Evolutionary conservation across 2,329 filamentous ascomycete genomes (phyloP), one percentile per base, ranked within the genome.

Genomic region (Chaetomiaceae sp.): DNA sequence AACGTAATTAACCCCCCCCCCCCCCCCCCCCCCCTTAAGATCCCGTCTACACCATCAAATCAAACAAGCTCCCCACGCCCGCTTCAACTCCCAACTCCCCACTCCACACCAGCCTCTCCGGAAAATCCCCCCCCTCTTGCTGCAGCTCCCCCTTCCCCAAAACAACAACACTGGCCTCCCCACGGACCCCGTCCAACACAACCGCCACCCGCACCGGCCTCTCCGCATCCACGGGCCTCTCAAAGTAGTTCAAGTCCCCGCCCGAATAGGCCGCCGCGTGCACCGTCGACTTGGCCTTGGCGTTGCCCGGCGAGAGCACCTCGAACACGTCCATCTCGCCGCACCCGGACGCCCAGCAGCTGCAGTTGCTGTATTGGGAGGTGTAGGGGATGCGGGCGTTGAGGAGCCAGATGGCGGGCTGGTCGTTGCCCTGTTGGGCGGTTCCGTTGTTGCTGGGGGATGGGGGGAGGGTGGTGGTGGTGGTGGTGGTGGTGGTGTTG

Each of bases 321-420:
- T 91, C 88, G 63, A 86, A 84, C 49, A 90, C 76, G 64, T 92
- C 88, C 57, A 87, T 80, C 71, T 92, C 88, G 62, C 86, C 87
- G 65, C 87, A 90, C 33, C 81, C 63, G 65, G 71, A 75, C 11
- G 69, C 69, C 86, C 86, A 90, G 75, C 88, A 91, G 54, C 81
- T 87, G 75, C 87, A 91, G 2, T 71, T 71, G 58, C 77, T 76
- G 71, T 90, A 90, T 67, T 90, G 86, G 5, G 78, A 72, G 5
- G 85, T 84, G 55, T 83, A 82, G 23, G 86, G 82, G 56, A 91
- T 88, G 55, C 81, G 77, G 16, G 81, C 83, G 70, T 91, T 91
- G 55, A 91, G 79, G 45, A 85, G 73, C 88, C 88, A 91, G 67
- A 86, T 78, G 37, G 87, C 87, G 40, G 48, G 48, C 5, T 33